Base-by-base conservation (phyloP, 768 basidiomycete genomes). In the Rhodotorula graminis region DNA sequence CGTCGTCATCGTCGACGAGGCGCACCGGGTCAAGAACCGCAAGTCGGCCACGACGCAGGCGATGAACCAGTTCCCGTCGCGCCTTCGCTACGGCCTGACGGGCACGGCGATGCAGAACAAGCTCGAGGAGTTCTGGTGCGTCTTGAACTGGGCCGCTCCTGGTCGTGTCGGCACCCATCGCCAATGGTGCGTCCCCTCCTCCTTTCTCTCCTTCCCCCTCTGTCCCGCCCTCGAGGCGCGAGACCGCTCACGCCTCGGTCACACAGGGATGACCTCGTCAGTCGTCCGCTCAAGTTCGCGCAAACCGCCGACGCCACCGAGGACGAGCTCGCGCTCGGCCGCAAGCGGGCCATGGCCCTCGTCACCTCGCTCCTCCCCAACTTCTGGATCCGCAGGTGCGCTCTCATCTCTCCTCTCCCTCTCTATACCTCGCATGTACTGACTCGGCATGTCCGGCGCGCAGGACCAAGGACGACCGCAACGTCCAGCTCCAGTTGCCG, bases 131-230 rank as follows among this genome's bases (percentile, higher is more conserved):
- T 83, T 97, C 76, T 94, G 92, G 90, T 90, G 91, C 1, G 88
- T 99, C 47, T 82, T 97, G 46, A 88, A 95, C 78, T 97, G 92
- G 90, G 89, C 89, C n/a, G 90, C 88, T 71, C 92, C 93, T 0
- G 90, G 88, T 0, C 82, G 83, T 37, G 80, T 95, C 16, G 95
- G 94, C 0, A 88, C 86, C 0, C 79, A 82, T 40, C 84, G 84
- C 46, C 87, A 97, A 73, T 98, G 93, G 93, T 85, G 65, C 67
- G 79, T 33, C 70, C 74, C 80, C 23, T 80, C 80, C 3, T 72
- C 77, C 59, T 69, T 9, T 61, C 10, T 46, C 44, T 46, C 44
- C 25, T 21, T 27, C n/a, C n/a, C n/a, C n/a, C n/a, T n/a, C n/a
- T n/a, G n/a, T n/a, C n/a, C n/a, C n/a, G n/a, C n/a, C n/a, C n/a